phyloP scores from a whole-genome alignment of 1,284 basidiomycete genomes.

The Austropuccinia psidii region DNA sequence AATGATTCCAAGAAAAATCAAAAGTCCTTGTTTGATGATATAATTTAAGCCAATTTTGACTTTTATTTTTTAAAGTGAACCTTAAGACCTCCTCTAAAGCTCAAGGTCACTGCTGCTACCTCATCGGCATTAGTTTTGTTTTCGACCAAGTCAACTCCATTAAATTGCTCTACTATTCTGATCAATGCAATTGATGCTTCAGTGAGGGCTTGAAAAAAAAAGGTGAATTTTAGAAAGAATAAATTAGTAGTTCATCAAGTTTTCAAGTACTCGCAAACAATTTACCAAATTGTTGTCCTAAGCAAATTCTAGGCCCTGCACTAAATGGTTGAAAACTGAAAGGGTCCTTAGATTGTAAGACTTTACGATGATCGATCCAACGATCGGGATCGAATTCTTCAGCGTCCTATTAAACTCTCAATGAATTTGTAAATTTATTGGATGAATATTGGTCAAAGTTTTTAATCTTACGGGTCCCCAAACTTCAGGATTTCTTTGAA shows the following conservation, averaged over 20 bases:
- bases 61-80: conserved; percentile 21
- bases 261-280: no score
- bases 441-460: conserved; percentile 46
- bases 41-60: no score
- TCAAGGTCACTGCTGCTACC: not conserved
- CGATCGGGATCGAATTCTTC: conserved; percentile 63
- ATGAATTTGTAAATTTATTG: not conserved
- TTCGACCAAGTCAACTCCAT: conserved; percentile 55
- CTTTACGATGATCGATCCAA: conserved; percentile 37
- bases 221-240: no score
- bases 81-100: conserved; percentile 17
- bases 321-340: conserved; percentile 40
- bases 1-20: no score
- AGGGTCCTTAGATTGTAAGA: conserved; percentile 29
- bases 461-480: conserved; percentile 48
- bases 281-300: conserved; percentile 60
- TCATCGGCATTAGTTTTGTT: not conserved
- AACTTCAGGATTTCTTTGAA: conserved; percentile 40
- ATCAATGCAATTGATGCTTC: conserved; percentile 63
- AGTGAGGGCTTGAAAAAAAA: conserved; percentile 52
- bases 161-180: conserved; percentile 59
- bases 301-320: conserved; percentile 48
- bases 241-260: no score
- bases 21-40: no score
- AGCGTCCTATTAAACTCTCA: conserved; percentile 53